Percentiles rank a stretch among this genome's conserved stretches.
Evolutionary conservation across 2,329 filamentous ascomycete species (phyloP).

Genomic region (Aspergillus persii): DNA sequence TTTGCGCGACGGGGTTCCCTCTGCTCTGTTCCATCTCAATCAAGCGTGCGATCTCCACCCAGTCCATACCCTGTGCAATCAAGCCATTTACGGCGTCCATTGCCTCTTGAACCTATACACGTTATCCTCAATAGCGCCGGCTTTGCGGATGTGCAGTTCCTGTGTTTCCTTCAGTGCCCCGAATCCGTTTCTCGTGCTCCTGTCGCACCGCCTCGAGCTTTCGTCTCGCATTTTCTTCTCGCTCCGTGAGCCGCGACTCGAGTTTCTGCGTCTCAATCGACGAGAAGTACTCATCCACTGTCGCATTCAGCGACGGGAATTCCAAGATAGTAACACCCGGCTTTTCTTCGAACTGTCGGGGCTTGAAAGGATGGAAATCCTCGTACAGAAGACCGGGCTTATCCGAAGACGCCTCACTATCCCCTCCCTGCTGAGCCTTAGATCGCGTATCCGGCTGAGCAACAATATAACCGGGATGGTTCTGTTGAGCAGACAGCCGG

Average conservation of each 20-base stretch:
- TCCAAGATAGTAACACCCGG: slow-evolving; percentile 66
- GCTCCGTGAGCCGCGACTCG: slow-evolving; percentile 76
- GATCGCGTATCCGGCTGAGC: slow-evolving; percentile 57
- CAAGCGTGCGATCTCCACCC: slow-evolving; percentile 84
- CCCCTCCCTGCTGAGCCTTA: slow-evolving; percentile 24
- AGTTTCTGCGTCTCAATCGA: slow-evolving; percentile 92
- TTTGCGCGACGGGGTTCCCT: slow-evolving; percentile 78
- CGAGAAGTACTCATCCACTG: slow-evolving; percentile 95
- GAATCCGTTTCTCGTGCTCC: slow-evolving; percentile 84
- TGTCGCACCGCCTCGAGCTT: slow-evolving; percentile 81
- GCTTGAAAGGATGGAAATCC: slow-evolving; percentile 92
- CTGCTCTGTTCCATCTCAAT: slow-evolving; percentile 82
- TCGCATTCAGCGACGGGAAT: slow-evolving; percentile 84
- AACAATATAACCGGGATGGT: slow-evolving; percentile 81
- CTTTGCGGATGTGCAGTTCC: slow-evolving; percentile 79
- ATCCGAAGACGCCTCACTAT: slow-evolving; percentile 36
- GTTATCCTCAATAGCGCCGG: slow-evolving; percentile 86
- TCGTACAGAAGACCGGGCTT: slow-evolving; percentile 67
- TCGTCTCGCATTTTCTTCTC: slow-evolving; percentile 74
- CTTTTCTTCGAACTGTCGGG: slow-evolving; percentile 72
- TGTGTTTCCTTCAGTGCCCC: slow-evolving; percentile 80
- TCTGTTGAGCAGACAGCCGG: slow-evolving; percentile 63
- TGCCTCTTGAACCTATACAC: slow-evolving; percentile 88
- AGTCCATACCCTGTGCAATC: slow-evolving; percentile 95
- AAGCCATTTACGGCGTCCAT: slow-evolving; percentile 89